A percentile compares a stretch with the other conserved stretches of the same genome.
Conservation (phyloP, 108 stramenopile genomes). For the Nannochloropsis salina region DNA sequence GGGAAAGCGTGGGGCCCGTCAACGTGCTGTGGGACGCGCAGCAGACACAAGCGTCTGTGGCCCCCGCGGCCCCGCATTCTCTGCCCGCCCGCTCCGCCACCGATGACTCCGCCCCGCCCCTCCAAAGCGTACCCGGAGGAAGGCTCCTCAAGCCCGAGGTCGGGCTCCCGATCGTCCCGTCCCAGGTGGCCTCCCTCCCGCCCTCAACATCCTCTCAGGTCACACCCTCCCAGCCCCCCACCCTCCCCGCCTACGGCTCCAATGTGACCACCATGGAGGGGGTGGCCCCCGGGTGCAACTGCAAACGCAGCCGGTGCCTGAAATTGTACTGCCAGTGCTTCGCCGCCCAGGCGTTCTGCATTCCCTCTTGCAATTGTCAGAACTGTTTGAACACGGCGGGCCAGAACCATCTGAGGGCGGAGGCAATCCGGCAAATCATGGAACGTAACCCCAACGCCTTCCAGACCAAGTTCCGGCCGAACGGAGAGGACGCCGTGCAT, state of each 20-base stretch:
- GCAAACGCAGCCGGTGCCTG: constrained; percentile 89
- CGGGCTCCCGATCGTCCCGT: too few species aligned
- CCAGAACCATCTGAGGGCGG: constrained; percentile 60
- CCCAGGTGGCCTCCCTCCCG: too few species aligned
- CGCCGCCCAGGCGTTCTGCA: constrained; percentile 65
- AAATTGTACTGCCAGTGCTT: constrained; percentile 98
- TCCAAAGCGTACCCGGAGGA: too few species aligned
- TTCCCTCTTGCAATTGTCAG: constrained; percentile 74
- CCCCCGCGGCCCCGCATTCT: too few species aligned
- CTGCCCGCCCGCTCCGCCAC: too few species aligned
- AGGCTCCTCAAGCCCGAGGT: too few species aligned
- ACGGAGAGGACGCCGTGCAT: constrained; percentile 52
- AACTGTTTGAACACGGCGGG: constrained; percentile 63
- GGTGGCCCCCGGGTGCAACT: constrained; percentile 67
- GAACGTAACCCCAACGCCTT: constrained; percentile 77
- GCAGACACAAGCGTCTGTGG: too few species aligned
- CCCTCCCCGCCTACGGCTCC: not conserved
- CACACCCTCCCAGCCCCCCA: not conserved
- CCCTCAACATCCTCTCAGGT: too few species aligned
- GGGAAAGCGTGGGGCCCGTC: too few species aligned
- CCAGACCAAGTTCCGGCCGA: constrained; percentile 68
- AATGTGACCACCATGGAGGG: not conserved
- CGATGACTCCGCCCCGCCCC: too few species aligned
- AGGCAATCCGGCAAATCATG: constrained; percentile 71
- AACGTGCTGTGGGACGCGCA: too few species aligned